phyloP scores from a whole-genome alignment of 2,329 filamentous ascomycete species.

The Cucurbitaria berberidis region DNA sequence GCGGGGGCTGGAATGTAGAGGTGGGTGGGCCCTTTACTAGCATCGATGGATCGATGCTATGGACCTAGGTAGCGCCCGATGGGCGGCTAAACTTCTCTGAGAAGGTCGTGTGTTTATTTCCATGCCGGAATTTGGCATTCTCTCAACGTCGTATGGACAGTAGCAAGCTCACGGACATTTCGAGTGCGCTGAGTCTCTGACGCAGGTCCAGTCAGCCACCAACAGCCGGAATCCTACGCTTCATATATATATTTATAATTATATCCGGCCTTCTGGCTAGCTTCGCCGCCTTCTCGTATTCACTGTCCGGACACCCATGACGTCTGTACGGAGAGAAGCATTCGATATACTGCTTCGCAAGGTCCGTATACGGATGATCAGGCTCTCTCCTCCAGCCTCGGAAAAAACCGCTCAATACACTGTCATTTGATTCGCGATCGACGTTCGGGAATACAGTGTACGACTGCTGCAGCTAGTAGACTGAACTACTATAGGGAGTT shows the following conservation, averaged over 20 bases:
- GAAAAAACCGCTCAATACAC: background rate
- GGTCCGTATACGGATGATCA: background rate
- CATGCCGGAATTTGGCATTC: background rate
- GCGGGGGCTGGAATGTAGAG: conserved; percentile 1
- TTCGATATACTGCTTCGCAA: too few species aligned
- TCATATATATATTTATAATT: too few species aligned
- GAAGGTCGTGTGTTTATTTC: background rate
- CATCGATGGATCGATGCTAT: too few species aligned
- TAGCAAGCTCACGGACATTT: background rate
- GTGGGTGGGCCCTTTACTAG: too few species aligned
- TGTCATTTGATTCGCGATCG: background rate
- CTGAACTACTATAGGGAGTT: too few species aligned
- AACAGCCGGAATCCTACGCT: background rate
- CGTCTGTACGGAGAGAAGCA: too few species aligned
- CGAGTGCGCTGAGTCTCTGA: background rate
- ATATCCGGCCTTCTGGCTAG: background rate
- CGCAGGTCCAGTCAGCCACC: background rate
- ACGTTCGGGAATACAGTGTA: background rate
- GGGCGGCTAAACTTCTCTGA: background rate
- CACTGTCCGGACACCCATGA: too few species aligned
- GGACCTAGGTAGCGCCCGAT: too few species aligned
- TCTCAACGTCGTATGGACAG: background rate
- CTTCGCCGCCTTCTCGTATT: background rate
- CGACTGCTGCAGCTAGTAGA: background rate
- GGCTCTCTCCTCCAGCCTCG: background rate